These are phyloP conservation scores for Polyrhizophydium stewartii DNA, from an alignment of 371 early-diverging fungal genomes.

Conservation along the genomic window DNA sequence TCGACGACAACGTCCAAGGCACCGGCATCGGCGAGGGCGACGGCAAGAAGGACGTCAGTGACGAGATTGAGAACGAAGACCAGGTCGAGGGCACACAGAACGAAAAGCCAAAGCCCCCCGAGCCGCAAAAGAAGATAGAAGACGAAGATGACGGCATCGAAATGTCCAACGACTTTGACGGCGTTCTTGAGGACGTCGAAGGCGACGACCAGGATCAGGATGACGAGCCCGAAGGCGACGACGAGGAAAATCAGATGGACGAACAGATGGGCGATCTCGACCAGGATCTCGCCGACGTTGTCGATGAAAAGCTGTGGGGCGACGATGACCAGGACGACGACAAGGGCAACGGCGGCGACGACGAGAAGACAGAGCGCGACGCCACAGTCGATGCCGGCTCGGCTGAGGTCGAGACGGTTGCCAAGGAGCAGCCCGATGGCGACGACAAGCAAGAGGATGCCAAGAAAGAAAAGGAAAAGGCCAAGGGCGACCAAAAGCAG, in stretches of 20 bases:
- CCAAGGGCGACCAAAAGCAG: slow-evolving; percentile 21
- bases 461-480: slow-evolving; percentile 36
- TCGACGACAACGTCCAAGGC: slow-evolving; percentile 51
- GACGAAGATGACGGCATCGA: slow-evolving; percentile 93
- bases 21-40: slow-evolving; percentile 96
- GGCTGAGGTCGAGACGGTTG: slow-evolving; percentile 52
- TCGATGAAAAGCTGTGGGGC: slow-evolving; percentile 97
- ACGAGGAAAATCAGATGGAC: slow-evolving; percentile 64
- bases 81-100: slow-evolving; percentile 87
- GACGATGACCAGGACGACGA: slow-evolving; percentile 66
- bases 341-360: slow-evolving; percentile 13
- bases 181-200: slow-evolving; percentile 84
- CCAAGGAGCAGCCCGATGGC: slow-evolving; percentile 22
- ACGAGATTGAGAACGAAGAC: slow-evolving; percentile 95
- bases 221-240: slow-evolving; percentile 51
- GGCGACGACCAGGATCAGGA: slow-evolving; percentile 45
- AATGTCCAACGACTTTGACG: slow-evolving; percentile 95
- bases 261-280: slow-evolving; percentile 92
- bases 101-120: slow-evolving; percentile 46
- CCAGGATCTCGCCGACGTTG: slow-evolving; percentile 78
- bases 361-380: slow-evolving; percentile 46
- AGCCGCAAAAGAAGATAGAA: slow-evolving; percentile 51
- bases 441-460: slow-evolving; percentile 21
- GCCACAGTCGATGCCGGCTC: slow-evolving; percentile 36
- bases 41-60: slow-evolving; percentile 92